A percentile compares a stretch with the other conserved stretches of the same genome.
phyloP scores from a whole-genome alignment of 2,329 filamentous ascomycete species.

The Orbilia javanica region DNA sequence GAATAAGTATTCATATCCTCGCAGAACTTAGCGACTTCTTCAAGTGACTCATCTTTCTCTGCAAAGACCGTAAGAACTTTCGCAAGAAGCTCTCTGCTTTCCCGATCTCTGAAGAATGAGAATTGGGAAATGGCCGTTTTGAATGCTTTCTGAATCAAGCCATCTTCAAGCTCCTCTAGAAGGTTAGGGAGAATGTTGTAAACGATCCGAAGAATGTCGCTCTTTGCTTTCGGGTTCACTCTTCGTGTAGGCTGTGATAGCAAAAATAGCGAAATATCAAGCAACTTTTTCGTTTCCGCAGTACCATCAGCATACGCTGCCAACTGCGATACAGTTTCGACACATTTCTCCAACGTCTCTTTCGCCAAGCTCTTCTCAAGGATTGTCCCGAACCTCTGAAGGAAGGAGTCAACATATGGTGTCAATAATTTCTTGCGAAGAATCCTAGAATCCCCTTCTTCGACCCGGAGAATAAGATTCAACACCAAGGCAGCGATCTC shows the following conservation, averaged over 20 bases:
- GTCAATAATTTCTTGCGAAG: constrained; percentile 72
- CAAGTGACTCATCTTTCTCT: constrained; percentile 72
- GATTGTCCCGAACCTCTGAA: constrained; percentile 77
- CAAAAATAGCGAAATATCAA: constrained; percentile 83
- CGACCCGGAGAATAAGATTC: constrained; percentile 74
- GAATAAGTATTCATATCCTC: constrained; percentile 84
- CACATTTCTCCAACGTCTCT: constrained; percentile 81
- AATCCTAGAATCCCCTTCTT: constrained; percentile 68
- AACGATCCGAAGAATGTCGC: constrained; percentile 81
- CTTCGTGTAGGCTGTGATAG: constrained; percentile 85
- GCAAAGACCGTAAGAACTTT: constrained; percentile 80
- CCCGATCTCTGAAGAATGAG: constrained; percentile 86
- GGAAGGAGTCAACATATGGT: constrained; percentile 72
- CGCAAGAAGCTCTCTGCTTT: constrained; percentile 80
- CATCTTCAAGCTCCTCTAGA: constrained; percentile 70
- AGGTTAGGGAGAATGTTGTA: constrained; percentile 81
- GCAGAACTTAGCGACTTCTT: constrained; percentile 77
- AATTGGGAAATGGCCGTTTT: constrained; percentile 83
- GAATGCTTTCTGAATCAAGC: constrained; percentile 76
- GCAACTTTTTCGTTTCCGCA: constrained; percentile 79
- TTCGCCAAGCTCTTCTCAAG: constrained; percentile 76
- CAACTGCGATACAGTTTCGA: constrained; percentile 82
- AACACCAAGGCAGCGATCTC: constrained; percentile 83
- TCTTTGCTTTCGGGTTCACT: constrained; percentile 86
- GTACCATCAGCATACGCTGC: constrained; percentile 77